A percentile compares a stretch with the other conserved stretches of the same genome.
Evolutionary conservation across 1,284 basidiomycete species (phyloP).

Genomic region (Sporisorium iseilematis-ciliati): DNA sequence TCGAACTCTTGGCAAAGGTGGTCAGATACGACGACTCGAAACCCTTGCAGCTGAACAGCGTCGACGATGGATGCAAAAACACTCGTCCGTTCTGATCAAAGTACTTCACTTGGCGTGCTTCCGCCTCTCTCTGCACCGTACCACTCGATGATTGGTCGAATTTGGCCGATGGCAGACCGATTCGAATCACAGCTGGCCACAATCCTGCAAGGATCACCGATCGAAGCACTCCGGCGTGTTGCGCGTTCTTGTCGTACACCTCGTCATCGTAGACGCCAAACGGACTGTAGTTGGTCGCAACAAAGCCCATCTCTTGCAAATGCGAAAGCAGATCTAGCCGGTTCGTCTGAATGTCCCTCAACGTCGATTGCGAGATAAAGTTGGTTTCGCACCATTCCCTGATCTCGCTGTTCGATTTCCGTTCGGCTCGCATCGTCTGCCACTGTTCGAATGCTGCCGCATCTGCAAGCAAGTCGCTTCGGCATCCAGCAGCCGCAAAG

Average conservation of each 20-base stretch:
- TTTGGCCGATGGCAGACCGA: constrained; percentile 59
- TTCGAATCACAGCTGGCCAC: constrained; percentile 73
- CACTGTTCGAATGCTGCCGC: constrained; percentile 81
- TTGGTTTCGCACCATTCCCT: constrained; percentile 85
- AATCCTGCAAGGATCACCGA: constrained; percentile 66
- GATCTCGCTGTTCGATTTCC: constrained; percentile 73
- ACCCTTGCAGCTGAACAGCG: constrained; percentile 78
- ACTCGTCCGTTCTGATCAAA: constrained; percentile 73
- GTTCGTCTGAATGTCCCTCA: constrained; percentile 85
- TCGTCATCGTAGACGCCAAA: constrained; percentile 68
- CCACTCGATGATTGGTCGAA: constrained; percentile 63
- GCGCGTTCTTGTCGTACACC: constrained; percentile 48
- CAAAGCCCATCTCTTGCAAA: constrained; percentile 81
- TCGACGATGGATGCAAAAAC: constrained; percentile 86
- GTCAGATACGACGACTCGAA: constrained; percentile 84
- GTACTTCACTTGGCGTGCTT: constrained; percentile 60
- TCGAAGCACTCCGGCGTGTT: constrained; percentile 52
- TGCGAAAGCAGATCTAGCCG: constrained; percentile 82
- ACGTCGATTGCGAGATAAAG: constrained; percentile 81
- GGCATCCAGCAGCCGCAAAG: constrained; percentile 74
- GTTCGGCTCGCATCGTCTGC: constrained; percentile 74
- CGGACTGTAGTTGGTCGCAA: constrained; percentile 69
- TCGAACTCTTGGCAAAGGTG: constrained; percentile 85
- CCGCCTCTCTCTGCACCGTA: constrained; percentile 60
- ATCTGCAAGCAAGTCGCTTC: constrained; percentile 88